phyloP scores from a whole-genome alignment of 805 yeast genomes.

The Nadsonia fulvescens region DNA sequence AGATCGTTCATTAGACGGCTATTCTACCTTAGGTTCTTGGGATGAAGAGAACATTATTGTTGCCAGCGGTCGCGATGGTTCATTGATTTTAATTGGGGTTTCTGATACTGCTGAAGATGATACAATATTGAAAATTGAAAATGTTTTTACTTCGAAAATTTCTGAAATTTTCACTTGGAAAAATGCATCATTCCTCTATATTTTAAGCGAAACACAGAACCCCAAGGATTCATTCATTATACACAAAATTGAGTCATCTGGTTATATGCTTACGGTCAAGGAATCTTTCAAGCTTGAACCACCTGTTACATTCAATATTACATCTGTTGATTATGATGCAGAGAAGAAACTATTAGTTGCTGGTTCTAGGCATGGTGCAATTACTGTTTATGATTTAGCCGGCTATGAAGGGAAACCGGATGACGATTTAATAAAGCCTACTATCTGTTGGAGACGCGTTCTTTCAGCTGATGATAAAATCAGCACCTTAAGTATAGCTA shows the following conservation, averaged over 20 bases:
- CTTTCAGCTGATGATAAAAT: constrained; percentile 16
- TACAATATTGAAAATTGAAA: constrained; percentile 12
- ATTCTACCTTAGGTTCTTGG: constrained; percentile 16
- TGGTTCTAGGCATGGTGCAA: constrained; percentile 56
- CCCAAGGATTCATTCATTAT: constrained; percentile 35
- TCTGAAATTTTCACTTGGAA: constrained; percentile 12
- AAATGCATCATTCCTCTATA: constrained; percentile 8
- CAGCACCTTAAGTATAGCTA: constrained; percentile 26
- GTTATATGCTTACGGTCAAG: too few relatives aligned
- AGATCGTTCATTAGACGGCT: constrained; percentile 7
- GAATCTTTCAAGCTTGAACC: constrained; percentile 15
- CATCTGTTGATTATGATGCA: constrained; percentile 32
- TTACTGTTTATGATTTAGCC: constrained; percentile 34
- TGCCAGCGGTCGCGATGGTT: constrained; percentile 19
- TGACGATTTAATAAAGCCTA: constrained; percentile 1
- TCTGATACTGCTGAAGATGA: constrained; percentile 10
- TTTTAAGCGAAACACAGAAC: constrained; percentile 51
- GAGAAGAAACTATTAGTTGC: constrained; percentile 27
- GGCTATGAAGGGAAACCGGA: not conserved
- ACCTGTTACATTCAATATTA: constrained; percentile 35
- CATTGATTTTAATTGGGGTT: constrained; percentile 6
- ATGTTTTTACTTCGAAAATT: constrained; percentile 21
- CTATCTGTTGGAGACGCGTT: constrained; percentile 8
- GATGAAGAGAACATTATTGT: constrained; percentile 29
- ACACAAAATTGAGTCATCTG: constrained; percentile 22